phyloP scores from a whole-genome alignment of 805 yeast genomes.

The Nakazawaea anatomiae region DNA sequence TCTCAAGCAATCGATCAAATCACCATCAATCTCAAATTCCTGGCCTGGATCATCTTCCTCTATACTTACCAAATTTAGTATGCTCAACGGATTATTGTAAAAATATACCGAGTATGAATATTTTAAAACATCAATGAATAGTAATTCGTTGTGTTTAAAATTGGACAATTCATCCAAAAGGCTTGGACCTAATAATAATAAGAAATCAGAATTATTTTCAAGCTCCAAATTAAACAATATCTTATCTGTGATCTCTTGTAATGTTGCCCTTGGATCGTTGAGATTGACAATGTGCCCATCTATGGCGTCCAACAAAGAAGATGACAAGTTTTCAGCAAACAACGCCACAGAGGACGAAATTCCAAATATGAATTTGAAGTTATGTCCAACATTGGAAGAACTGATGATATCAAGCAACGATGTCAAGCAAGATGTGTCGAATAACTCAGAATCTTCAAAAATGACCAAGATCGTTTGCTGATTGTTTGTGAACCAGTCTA shows the following conservation, averaged over 20 bases:
- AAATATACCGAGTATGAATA: constrained; percentile 10
- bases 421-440: constrained; percentile 20
- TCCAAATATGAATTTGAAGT: constrained; percentile 23
- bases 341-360: constrained; percentile 27
- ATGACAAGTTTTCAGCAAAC: constrained; percentile 27
- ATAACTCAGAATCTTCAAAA: constrained; percentile 30
- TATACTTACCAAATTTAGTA: constrained; percentile 3
- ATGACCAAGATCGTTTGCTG: constrained; percentile 16
- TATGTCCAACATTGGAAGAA: neutral
- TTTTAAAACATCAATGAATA: constrained; percentile 7
- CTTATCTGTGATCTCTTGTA: constrained; percentile 24
- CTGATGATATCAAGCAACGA: constrained; percentile 12
- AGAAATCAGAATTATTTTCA: constrained; percentile 2
- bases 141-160: constrained; percentile 22
- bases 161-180: constrained; percentile 38
- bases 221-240: constrained; percentile 20
- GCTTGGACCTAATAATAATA: constrained; percentile 29
- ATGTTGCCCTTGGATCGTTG: constrained; percentile 25
- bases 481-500: constrained; percentile 13
- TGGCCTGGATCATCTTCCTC: neutral
- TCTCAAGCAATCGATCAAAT: neutral
- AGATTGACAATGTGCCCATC: constrained; percentile 20
- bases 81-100: constrained; percentile 8
- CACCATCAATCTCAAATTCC: constrained; percentile 4
- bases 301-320: constrained; percentile 17